These are phyloP conservation scores for Haberlea rhodopensis DNA, from an alignment of 257 asterid genomes.

Conservation along the genomic window DNA sequence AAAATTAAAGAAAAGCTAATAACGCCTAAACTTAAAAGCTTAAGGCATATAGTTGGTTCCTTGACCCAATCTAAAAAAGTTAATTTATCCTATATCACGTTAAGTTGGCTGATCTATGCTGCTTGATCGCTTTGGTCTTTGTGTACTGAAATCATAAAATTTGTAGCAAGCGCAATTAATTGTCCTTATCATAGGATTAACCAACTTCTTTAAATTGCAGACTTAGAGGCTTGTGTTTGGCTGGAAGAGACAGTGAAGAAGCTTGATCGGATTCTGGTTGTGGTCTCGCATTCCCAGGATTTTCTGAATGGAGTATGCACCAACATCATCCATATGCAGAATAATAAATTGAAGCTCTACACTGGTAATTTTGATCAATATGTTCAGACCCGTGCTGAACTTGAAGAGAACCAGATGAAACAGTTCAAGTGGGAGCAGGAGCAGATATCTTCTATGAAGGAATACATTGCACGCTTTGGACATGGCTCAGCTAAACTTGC, in stretches of 20 bases:
- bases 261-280: conserved; percentile 87
- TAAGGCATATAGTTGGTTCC: no score
- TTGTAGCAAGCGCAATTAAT: not conserved
- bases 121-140: not conserved
- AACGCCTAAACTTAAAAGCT: no score
- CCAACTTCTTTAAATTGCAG: conserved; percentile 34
- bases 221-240: conserved; percentile 98
- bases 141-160: not conserved
- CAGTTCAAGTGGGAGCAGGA: conserved; percentile 99
- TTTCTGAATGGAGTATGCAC: conserved; percentile 96
- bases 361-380: conserved; percentile 92
- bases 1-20: no score
- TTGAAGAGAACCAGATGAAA: conserved; percentile 98
- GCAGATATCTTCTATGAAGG: conserved; percentile 93
- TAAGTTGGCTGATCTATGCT: not conserved
- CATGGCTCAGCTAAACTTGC: conserved; percentile 99
- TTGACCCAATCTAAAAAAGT: no score
- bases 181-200: not conserved
- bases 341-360: conserved; percentile 68
- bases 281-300: conserved; percentile 97
- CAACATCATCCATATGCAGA: conserved; percentile 97
- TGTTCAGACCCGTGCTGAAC: conserved; percentile 86
- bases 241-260: conserved; percentile 85
- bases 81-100: not conserved
- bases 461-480: conserved; percentile 97